Base-by-base conservation (phyloP, 2,329 filamentous ascomycete species). In the Keithomyces neogunnii region DNA sequence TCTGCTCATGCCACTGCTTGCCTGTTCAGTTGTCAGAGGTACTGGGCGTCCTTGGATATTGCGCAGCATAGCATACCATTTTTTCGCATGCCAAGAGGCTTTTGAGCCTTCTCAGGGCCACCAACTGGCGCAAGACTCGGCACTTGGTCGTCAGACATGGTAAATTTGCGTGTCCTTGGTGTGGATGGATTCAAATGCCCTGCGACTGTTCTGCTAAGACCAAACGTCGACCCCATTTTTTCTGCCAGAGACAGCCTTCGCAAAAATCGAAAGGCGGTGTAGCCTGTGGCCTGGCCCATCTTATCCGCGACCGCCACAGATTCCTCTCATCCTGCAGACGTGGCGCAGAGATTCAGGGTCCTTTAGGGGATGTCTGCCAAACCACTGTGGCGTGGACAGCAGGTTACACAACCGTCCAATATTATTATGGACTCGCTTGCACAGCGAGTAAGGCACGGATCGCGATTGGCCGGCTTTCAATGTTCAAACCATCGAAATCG, bases 1-100 rank as follows among this genome's bases (percentile, higher is more conserved):
- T 92, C 31, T 80, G 76, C 49, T 78, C 75, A 66, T 95, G 90
- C 93, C 93, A 99, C 74, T 95, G 88, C 74, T 97, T 96, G 66
- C 93, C 93, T 96, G 64, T 4, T 9, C n/a, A 19, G 28, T 26
- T n/a, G 26, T 50, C 47, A 61, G 46, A 60, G 55, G 43, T 43
- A 19, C 13, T 29, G 32, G 35, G 35, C 19, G 32, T 9, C 19
- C 28, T 11, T 11, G 6, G 30, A 5, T 30, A 39, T 44, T 4
- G 28, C 29, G 5, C 9, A 42, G 30, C 8, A 33, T n/a, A 45
- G 61, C 72, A 56, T 74, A 92, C 89, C 89, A 74, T 95, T 96
- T 69, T 86, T 86, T 61, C 89, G 86, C 79, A 93, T 85, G 56
- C 85, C 89, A 68, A 71, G 72, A 51, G 63, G 63, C 60, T 74